These are phyloP conservation scores for Croton setiger DNA, from an alignment of 441 rosid species.

Conservation along the genomic window DNA sequence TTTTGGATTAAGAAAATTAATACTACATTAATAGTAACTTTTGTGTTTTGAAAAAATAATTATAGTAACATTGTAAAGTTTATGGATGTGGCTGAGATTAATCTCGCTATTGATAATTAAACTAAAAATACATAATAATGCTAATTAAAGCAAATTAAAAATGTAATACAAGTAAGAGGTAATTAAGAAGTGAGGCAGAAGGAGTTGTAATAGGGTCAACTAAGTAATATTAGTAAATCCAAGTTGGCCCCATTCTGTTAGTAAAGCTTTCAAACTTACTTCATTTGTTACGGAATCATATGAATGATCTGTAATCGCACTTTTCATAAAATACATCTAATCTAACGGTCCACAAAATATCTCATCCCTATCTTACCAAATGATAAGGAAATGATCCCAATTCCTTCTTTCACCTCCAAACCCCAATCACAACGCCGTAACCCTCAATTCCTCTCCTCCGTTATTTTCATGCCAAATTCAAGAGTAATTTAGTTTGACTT, in stretches of 20 bases:
- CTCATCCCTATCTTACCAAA: not conserved
- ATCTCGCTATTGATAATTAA: no score
- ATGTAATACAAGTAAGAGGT: not conserved
- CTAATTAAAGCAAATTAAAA: not conserved
- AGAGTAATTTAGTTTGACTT: not conserved
- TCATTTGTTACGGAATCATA: constrained; percentile 16
- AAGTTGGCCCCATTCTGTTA: constrained; percentile 11
- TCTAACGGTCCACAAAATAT: constrained; percentile 16
- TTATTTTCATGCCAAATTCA: no score
- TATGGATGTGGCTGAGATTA: no score
- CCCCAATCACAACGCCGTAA: not conserved
- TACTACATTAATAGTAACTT: not conserved
- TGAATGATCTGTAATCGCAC: constrained; percentile 33
- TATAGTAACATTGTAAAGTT: no score
- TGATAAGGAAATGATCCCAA: constrained; percentile 2
- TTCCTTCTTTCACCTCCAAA: no score
- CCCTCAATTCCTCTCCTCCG: no score
- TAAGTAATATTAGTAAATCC: constrained; percentile 13
- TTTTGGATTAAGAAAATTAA: not conserved
- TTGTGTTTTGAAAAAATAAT: no score
- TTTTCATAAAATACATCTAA: constrained; percentile 8
- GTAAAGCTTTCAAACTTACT: constrained; percentile 3
- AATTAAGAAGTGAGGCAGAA: not conserved
- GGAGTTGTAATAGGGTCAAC: not conserved
- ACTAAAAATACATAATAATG: not conserved